phyloP scores from a whole-genome alignment of 2,329 filamentous ascomycete species.

The Zymoseptoria ardabiliae region DNA sequence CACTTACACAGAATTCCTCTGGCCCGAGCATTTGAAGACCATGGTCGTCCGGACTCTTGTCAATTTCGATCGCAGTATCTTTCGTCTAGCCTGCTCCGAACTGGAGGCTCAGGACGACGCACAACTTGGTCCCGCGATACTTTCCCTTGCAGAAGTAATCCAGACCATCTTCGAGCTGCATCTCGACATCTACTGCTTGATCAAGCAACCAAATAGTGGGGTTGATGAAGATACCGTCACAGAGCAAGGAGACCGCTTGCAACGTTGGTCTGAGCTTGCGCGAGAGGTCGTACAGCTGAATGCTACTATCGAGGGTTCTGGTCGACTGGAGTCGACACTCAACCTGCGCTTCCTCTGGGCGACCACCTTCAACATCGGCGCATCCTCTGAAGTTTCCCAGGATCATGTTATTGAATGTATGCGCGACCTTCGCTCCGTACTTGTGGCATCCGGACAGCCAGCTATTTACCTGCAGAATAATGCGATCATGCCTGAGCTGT shows the following conservation, averaged over 20 bases:
- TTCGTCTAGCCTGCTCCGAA: conserved; percentile 20
- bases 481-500: conserved; percentile 79
- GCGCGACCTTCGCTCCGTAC: conserved; percentile 52
- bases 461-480: conserved; percentile 70
- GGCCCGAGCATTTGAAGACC: conserved; percentile 50
- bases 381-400: conserved; percentile 48
- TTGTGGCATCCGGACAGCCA: conserved; percentile 43
- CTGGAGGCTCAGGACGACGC: not conserved
- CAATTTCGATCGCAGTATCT: conserved; percentile 48
- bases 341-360: conserved; percentile 60
- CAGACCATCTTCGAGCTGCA: conserved; percentile 61
- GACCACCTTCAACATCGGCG: conserved; percentile 54
- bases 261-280: conserved; percentile 53
- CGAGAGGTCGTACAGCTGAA: conserved; percentile 45
- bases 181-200: conserved; percentile 57
- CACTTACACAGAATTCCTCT: conserved; percentile 47
- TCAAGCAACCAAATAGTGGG: conserved; percentile 53
- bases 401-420: conserved; percentile 56
- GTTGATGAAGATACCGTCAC: conserved; percentile 45
- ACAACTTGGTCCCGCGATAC: conserved; percentile 22
- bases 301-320: conserved; percentile 12
- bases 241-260: conserved; percentile 51
- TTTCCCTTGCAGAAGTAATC: conserved; percentile 43
- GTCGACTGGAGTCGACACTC: conserved; percentile 34
- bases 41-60: conserved; percentile 47